Percentiles rank a stretch among this genome's conserved stretches.
Conservation (phyloP, 345 rosid species). For the Arabidopsis arenosa region DNA sequence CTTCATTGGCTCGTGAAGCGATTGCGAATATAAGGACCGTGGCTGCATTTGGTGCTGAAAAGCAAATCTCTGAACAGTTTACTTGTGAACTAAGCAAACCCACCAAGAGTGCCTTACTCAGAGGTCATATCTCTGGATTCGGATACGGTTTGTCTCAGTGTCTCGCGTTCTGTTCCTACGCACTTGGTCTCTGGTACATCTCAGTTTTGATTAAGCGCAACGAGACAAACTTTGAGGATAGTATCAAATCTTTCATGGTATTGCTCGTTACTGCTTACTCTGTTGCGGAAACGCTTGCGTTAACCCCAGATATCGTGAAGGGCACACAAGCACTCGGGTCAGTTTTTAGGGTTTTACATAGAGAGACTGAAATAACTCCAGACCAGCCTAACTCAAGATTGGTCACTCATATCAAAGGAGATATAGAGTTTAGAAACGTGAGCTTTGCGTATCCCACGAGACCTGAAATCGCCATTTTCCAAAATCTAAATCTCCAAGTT, state of each 20-base stretch:
- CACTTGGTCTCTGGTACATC: constrained; percentile 90
- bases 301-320: constrained; percentile 84
- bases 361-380: constrained; percentile 59
- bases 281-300: constrained; percentile 82
- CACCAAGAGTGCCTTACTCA: constrained; percentile 58
- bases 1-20: constrained; percentile 75
- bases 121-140: constrained; percentile 83
- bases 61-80: constrained; percentile 57
- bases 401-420: constrained; percentile 57
- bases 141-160: constrained; percentile 77
- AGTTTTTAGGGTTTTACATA: constrained; percentile 67
- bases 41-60: constrained; percentile 76
- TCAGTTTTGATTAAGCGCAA: constrained; percentile 62
- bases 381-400: constrained; percentile 48
- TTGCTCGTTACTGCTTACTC: constrained; percentile 66
- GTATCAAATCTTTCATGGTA: constrained; percentile 75
- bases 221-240: constrained; percentile 57
- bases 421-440: constrained; percentile 63
- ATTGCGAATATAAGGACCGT: constrained; percentile 71
- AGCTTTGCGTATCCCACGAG: constrained; percentile 72
- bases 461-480: constrained; percentile 62
- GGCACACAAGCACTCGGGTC: constrained; percentile 83
- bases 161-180: constrained; percentile 65
- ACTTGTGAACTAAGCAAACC: constrained; percentile 62
- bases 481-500: constrained; percentile 54